These are phyloP conservation scores for Hygrophorus russula DNA, from an alignment of 768 basidiomycete genomes.

Conservation along the genomic window DNA sequence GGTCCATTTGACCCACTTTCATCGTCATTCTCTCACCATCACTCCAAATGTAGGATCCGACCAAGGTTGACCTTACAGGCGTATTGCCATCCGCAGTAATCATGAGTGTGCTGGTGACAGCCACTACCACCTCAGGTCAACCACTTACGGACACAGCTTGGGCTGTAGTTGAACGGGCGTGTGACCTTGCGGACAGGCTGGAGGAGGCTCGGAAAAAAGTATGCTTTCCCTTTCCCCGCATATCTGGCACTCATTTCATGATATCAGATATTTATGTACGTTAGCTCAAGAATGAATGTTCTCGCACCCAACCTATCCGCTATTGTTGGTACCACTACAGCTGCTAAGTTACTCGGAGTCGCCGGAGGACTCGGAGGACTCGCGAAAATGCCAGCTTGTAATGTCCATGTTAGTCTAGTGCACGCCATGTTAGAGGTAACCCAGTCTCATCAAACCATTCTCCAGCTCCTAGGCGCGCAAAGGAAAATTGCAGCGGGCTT, in stretches of 20 bases:
- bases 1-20: conserved; percentile 24
- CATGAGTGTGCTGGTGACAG: conserved; percentile 94
- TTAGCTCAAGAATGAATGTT: conserved; percentile 97
- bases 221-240: conserved; percentile 2
- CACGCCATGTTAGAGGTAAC: not conserved
- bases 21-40: conserved; percentile 1
- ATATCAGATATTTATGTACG: conserved; percentile 90
- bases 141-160: conserved; percentile 60
- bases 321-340: conserved; percentile 97
- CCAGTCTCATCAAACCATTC: not conserved
- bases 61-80: conserved; percentile 72
- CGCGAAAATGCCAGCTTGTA: conserved; percentile 91
- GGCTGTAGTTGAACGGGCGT: conserved; percentile 74
- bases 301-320: conserved; percentile 97
- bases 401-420: conserved; percentile 69
- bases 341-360: conserved; percentile 94
- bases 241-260: not conserved
- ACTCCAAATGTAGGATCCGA: conserved; percentile 52
- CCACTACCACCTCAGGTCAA: conserved; percentile 81
- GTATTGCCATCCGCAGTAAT: conserved; percentile 82
- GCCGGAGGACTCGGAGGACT: conserved; percentile 88
- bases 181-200: conserved; percentile 79
- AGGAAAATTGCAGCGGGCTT: conserved; percentile 90
- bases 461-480: conserved; percentile 85
- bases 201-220: conserved; percentile 89